A percentile compares a stretch with the other conserved stretches of the same genome.
These are phyloP conservation scores for Heterobasidion parviporum DNA, from an alignment of 1,284 basidiomycete genomes.

Conservation along the genomic window DNA sequence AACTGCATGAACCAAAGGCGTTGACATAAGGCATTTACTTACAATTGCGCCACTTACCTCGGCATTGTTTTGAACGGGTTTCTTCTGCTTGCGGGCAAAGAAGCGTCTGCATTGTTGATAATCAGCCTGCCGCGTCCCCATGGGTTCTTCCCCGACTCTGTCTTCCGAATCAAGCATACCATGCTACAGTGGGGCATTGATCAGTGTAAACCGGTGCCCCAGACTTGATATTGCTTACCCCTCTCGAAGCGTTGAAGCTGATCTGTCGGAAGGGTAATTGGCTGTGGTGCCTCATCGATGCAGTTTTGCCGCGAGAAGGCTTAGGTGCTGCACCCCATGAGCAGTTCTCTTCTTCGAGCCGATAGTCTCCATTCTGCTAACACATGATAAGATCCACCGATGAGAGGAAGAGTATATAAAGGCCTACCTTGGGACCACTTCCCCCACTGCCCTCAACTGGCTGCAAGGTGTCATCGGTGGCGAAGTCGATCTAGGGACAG, in stretches of 20 bases:
- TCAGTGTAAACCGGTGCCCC: too few species aligned
- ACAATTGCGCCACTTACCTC: slow-evolving; percentile 1
- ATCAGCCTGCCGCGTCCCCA: background rate
- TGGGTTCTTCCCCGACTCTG: slow-evolving; percentile 12
- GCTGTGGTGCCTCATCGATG: background rate
- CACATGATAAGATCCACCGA: background rate
- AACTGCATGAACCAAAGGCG: slow-evolving; percentile 13
- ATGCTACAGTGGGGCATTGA: background rate
- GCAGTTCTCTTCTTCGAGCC: slow-evolving; percentile 17
- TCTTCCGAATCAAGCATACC: slow-evolving; percentile 33
- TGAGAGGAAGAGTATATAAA: background rate
- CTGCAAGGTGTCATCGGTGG: background rate
- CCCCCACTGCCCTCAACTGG: slow-evolving; percentile 1
- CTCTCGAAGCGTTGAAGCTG: background rate
- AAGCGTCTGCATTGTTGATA: background rate
- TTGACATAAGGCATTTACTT: background rate
- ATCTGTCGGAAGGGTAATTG: background rate
- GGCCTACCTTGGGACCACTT: slow-evolving; percentile 3
- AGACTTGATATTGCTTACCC: background rate
- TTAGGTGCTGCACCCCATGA: slow-evolving; percentile 13
- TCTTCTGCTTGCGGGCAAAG: background rate
- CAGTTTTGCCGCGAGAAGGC: background rate
- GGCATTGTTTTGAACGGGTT: background rate
- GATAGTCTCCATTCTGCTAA: slow-evolving; percentile 1
- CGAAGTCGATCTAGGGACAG: background rate